These are phyloP conservation scores for Volvariella surrecta DNA, from an alignment of 1,284 basidiomycete species.

Conservation along the genomic window DNA sequence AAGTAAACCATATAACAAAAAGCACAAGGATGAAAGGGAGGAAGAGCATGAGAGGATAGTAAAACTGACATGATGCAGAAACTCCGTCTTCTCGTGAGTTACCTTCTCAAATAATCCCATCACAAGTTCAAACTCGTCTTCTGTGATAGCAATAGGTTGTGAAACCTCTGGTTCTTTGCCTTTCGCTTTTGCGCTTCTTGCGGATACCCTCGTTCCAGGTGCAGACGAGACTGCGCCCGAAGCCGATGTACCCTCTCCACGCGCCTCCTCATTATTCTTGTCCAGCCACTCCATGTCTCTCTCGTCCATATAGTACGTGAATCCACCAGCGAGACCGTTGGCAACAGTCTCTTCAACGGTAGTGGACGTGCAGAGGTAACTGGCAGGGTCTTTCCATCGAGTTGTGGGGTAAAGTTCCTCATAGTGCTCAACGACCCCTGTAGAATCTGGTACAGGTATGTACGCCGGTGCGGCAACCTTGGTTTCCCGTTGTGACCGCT, in stretches of 20 bases:
- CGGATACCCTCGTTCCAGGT: constrained; percentile 41
- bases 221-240: constrained; percentile 53
- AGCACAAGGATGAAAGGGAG: too few relatives aligned
- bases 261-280: constrained; percentile 83
- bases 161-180: constrained; percentile 67
- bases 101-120: constrained; percentile 94
- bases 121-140: constrained; percentile 92
- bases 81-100: constrained; percentile 87
- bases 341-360: constrained; percentile 76
- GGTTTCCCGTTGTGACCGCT: constrained; percentile 32
- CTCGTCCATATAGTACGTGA: constrained; percentile 93
- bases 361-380: constrained; percentile 81
- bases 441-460: constrained; percentile 90
- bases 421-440: constrained; percentile 72
- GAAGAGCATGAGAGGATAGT: constrained; percentile 1
- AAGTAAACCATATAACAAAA: too few relatives aligned
- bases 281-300: constrained; percentile 93
- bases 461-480: constrained; percentile 37
- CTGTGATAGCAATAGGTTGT: constrained; percentile 60
- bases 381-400: constrained; percentile 69
- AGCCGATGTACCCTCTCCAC: constrained; percentile 76
- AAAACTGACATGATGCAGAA: constrained; percentile 71
- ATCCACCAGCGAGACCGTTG: constrained; percentile 54
- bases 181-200: constrained; percentile 66
- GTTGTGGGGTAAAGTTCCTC: constrained; percentile 62